phyloP scores from a whole-genome alignment of 2,329 filamentous ascomycete species.

The Hypoxylon sp. region DNA sequence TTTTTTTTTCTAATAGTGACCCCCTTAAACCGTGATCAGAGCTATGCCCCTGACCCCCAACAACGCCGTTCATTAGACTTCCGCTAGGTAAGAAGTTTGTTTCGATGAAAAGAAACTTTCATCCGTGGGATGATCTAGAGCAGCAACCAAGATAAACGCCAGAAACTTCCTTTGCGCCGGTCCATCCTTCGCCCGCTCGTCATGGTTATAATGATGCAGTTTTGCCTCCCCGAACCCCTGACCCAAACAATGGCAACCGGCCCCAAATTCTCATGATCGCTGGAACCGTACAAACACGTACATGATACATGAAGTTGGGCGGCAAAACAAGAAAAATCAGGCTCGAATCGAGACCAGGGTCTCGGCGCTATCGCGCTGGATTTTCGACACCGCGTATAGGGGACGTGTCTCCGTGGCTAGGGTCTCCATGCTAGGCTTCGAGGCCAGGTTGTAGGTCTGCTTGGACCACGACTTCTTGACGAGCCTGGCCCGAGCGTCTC shows the following conservation, averaged over 20 bases:
- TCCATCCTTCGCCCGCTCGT: neutral
- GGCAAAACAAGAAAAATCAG: neutral
- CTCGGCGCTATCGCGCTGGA: conserved; percentile 34
- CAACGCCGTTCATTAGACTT: neutral
- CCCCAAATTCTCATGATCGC: neutral
- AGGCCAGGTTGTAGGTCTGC: conserved; percentile 21
- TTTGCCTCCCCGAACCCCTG: neutral
- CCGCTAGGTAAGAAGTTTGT: neutral
- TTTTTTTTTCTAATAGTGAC: neutral
- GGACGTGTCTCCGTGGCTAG: conserved; percentile 47
- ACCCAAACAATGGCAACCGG: neutral
- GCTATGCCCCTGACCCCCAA: neutral
- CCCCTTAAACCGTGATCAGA: neutral
- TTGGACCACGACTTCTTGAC: conserved; percentile 37
- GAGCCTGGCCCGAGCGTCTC: conserved; percentile 6
- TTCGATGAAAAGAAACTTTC: no score
- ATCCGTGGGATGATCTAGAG: neutral
- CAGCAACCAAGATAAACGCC: neutral
- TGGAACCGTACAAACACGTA: neutral
- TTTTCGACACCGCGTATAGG: conserved; percentile 35
- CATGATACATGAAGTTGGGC: neutral
- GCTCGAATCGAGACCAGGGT: conserved; percentile 5
- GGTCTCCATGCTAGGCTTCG: conserved; percentile 40
- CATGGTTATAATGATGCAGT: neutral
- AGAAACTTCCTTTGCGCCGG: conserved; percentile 1